A percentile compares a stretch with the other conserved stretches of the same genome.
These are phyloP conservation scores for Cladophialophora yegresii DNA, from an alignment of 2,329 filamentous ascomycete species.

Conservation along the genomic window DNA sequence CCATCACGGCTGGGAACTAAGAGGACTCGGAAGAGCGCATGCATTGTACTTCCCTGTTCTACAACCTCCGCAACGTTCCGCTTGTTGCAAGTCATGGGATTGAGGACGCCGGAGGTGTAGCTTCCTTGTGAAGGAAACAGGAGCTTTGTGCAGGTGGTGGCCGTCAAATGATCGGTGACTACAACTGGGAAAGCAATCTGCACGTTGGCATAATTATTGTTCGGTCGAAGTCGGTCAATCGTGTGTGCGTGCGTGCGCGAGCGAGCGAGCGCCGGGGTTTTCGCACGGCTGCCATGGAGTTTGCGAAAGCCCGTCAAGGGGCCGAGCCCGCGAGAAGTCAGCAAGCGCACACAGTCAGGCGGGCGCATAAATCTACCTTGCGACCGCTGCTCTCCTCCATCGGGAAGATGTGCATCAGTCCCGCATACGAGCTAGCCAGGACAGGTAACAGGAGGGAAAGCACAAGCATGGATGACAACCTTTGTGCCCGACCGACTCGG, in stretches of 20 bases:
- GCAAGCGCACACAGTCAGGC: background rate
- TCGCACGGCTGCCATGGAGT: slow-evolving; percentile 8
- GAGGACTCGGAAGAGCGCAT: background rate
- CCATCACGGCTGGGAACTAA: background rate
- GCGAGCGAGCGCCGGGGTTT: background rate
- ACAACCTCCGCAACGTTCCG: background rate
- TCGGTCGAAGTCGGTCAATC: slow-evolving; percentile 7
- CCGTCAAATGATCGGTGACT: background rate
- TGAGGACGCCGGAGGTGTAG: background rate
- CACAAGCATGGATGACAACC: background rate
- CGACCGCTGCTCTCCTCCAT: background rate
- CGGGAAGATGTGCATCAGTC: slow-evolving; percentile 8
- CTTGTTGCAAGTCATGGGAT: slow-evolving; percentile 2
- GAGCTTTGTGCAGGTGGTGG: background rate
- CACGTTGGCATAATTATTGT: background rate
- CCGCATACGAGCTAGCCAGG: background rate
- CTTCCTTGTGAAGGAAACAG: background rate
- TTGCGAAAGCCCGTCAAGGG: slow-evolving; percentile 11
- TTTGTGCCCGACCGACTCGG: background rate
- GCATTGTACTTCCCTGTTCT: background rate
- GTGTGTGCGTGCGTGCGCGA: background rate
- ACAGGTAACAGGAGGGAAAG: background rate
- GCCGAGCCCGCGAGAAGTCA: slow-evolving; percentile 3
- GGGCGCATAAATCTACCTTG: slow-evolving; percentile 6
- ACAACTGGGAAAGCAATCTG: background rate